These are phyloP conservation scores for Nicotiana tabacum DNA, from an alignment of 257 asterid species.

Conservation along the genomic window DNA sequence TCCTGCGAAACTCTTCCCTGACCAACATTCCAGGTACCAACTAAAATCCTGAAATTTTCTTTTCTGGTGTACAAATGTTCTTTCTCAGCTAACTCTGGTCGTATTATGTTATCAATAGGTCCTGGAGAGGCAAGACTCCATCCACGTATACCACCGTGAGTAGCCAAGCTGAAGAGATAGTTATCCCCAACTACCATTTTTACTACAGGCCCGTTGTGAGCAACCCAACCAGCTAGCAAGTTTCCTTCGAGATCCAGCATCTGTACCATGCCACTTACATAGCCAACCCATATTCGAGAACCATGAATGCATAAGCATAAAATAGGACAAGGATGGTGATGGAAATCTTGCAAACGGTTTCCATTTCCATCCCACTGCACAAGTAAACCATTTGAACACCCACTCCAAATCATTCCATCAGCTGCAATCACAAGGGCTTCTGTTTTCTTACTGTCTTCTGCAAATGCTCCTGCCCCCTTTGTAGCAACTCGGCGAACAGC, in stretches of 20 bases:
- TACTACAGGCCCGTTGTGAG: constrained; percentile 83
- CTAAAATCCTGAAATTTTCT: constrained; percentile 52
- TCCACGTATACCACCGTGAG: constrained; percentile 92
- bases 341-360: constrained; percentile 67
- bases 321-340: constrained; percentile 70
- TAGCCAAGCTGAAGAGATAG: constrained; percentile 68
- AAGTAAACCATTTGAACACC: constrained; percentile 70
- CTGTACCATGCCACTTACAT: constrained; percentile 76
- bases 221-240: constrained; percentile 62
- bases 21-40: constrained; percentile 96
- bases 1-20: constrained; percentile 92
- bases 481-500: constrained; percentile 87
- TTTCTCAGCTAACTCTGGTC: constrained; percentile 50
- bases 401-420: constrained; percentile 85
- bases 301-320: constrained; percentile 68
- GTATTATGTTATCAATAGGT: constrained; percentile 57
- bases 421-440: constrained; percentile 68
- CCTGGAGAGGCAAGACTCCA: constrained; percentile 94
- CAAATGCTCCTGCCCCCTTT: constrained; percentile 71
- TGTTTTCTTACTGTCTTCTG: constrained; percentile 63
- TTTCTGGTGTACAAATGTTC: constrained; percentile 52
- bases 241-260: constrained; percentile 79
- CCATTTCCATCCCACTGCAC: constrained; percentile 97
- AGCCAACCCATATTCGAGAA: constrained; percentile 79
- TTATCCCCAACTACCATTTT: constrained; percentile 60